Conservation (phyloP, 2,329 filamentous ascomycete species). For the Decorospora gaudefroyi region DNA sequence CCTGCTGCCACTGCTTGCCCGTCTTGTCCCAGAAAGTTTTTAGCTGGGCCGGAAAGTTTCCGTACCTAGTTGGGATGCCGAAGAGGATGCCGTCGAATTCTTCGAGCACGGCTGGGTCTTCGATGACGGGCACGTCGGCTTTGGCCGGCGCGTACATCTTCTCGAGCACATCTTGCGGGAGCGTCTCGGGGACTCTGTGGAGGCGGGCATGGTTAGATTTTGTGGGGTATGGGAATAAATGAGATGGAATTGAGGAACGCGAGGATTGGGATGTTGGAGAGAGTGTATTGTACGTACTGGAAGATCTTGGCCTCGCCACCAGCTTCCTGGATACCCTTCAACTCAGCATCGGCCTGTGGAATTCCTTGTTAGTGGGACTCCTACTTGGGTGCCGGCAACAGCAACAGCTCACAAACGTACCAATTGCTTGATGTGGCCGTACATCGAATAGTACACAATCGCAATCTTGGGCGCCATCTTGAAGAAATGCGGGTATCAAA, state of each 20-base stretch:
- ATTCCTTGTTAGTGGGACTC: constrained; percentile 6
- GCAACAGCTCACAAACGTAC: constrained; percentile 24
- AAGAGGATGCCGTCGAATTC: constrained; percentile 87
- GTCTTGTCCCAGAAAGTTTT: constrained; percentile 92
- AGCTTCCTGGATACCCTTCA: constrained; percentile 84
- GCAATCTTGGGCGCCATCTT: constrained; percentile 87
- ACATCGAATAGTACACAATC: constrained; percentile 69
- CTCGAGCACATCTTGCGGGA: constrained; percentile 75
- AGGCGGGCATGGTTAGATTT: constrained; percentile 6
- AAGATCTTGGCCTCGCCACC: constrained; percentile 81
- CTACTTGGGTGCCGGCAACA: constrained; percentile 1
- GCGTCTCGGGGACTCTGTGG: constrained; percentile 77
- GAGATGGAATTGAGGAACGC: neutral
- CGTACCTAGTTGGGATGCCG: constrained; percentile 93
- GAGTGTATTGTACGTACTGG: constrained; percentile 62
- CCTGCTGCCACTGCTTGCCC: constrained; percentile 78
- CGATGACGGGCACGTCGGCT: constrained; percentile 65
- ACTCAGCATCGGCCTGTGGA: constrained; percentile 82
- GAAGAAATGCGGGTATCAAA: constrained; percentile 25
- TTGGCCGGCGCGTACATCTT: constrained; percentile 94
- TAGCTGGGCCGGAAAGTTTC: constrained; percentile 97
- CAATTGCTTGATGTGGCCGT: constrained; percentile 43
- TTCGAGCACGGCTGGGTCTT: constrained; percentile 65
- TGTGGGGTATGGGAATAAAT: too few relatives aligned
- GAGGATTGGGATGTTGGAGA: neutral